Evolutionary conservation across 495 filamentous ascomycete genomes (phyloP).

Genomic region (Annulohypoxylon nitens): DNA sequence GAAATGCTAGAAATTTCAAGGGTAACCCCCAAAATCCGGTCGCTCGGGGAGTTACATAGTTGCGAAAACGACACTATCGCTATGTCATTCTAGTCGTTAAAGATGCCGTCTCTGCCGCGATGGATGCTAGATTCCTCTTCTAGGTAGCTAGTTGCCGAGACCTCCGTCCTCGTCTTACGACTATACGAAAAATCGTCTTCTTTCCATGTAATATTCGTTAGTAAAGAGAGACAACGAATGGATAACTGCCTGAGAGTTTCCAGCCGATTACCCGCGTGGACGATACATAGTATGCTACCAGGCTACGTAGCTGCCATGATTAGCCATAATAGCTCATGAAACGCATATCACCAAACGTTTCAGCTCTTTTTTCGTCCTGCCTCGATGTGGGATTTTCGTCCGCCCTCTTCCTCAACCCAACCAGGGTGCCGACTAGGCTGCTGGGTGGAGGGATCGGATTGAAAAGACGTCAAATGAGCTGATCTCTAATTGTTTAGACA

Average conservation of each 20-base stretch:
- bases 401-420: constrained; percentile 19
- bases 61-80: background rate
- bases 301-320: constrained; percentile 7
- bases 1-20: background rate
- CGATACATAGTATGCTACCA: background rate
- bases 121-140: background rate
- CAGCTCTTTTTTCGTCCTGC: constrained; percentile 24
- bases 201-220: constrained; percentile 15
- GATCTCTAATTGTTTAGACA: constrained; percentile 30
- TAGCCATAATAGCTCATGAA: constrained; percentile 8
- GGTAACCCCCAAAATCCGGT: constrained; percentile 8
- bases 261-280: constrained; percentile 7
- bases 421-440: constrained; percentile 16
- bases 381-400: constrained; percentile 6
- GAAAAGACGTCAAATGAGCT: constrained; percentile 41
- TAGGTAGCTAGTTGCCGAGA: constrained; percentile 24
- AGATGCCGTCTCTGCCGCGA: constrained; percentile 36
- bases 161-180: constrained; percentile 20
- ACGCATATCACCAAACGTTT: constrained; percentile 30
- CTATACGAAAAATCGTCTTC: constrained; percentile 2
- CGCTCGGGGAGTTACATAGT: constrained; percentile 6
- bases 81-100: constrained; percentile 5
- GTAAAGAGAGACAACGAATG: background rate
- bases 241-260: background rate
- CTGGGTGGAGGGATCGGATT: constrained; percentile 24